These are phyloP conservation scores for Mycena maculata DNA, from an alignment of 768 basidiomycete species.

Conservation along the genomic window DNA sequence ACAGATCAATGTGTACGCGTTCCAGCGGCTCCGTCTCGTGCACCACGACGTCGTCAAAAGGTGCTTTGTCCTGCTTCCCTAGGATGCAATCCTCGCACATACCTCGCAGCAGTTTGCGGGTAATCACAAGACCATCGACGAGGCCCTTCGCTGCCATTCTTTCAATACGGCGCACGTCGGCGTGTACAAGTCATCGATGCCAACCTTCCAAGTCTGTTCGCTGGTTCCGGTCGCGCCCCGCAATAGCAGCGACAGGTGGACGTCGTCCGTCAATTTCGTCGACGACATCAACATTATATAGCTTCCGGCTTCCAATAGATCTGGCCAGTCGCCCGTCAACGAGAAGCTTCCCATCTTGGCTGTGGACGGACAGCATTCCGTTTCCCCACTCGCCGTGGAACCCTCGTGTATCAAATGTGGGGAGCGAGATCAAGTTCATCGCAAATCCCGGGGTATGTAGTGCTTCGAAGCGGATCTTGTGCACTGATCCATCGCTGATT, in stretches of 20 bases:
- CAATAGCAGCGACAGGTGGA: slow-evolving; percentile 16
- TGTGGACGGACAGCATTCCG: not conserved
- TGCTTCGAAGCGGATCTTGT: too few relatives aligned
- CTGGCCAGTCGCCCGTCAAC: slow-evolving; percentile 6
- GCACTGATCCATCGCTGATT: too few relatives aligned
- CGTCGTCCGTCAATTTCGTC: not conserved
- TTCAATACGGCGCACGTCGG: slow-evolving; percentile 13
- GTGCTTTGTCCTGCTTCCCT: slow-evolving; percentile 38
- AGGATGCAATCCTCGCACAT: too few relatives aligned
- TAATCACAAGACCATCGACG: slow-evolving; percentile 38
- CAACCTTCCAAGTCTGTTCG: slow-evolving; percentile 37
- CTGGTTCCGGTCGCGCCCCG: slow-evolving; percentile 29
- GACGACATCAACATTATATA: too few relatives aligned
- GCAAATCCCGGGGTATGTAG: too few relatives aligned
- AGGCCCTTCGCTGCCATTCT: slow-evolving; percentile 26
- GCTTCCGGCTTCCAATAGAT: slow-evolving; percentile 3
- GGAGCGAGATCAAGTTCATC: slow-evolving; percentile 16
- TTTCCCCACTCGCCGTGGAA: slow-evolving; percentile 1
- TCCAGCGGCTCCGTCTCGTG: slow-evolving; percentile 33
- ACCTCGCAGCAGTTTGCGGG: slow-evolving; percentile 1
- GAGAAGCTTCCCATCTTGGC: not conserved
- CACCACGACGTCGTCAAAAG: slow-evolving; percentile 35
- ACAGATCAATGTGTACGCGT: slow-evolving; percentile 39
- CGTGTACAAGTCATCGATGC: slow-evolving; percentile 43
- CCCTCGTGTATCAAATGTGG: slow-evolving; percentile 5